A percentile compares a stretch with the other conserved stretches of the same genome.
Conservation (phyloP, 495 filamentous ascomycete species). For the Penicillium samsonianum region DNA sequence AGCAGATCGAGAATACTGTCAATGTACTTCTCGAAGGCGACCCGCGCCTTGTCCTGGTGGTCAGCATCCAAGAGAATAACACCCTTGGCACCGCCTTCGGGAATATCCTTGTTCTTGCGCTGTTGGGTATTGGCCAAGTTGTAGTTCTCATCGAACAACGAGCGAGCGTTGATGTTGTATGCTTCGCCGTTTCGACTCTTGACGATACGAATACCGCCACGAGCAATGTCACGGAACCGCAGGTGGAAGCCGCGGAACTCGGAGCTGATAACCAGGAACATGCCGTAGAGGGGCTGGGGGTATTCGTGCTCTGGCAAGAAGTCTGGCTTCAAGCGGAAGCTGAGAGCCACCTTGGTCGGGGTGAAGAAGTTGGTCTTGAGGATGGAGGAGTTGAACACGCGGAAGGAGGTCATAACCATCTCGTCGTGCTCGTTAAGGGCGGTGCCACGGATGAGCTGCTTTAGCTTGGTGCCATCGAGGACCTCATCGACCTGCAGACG, state of each 20-base stretch:
- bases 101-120: constrained; percentile 99
- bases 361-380: constrained; percentile 99
- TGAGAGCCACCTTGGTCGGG: constrained; percentile 95
- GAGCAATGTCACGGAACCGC: constrained; percentile 94
- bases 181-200: constrained; percentile 94
- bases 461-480: constrained; percentile 74
- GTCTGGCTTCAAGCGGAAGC: constrained; percentile 86
- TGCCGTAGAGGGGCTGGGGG: constrained; percentile 89
- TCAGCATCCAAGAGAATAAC: constrained; percentile 92
- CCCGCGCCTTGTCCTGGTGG: constrained; percentile 86
- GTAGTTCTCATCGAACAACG: constrained; percentile 97
- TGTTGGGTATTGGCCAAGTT: constrained; percentile 97
- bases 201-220: constrained; percentile 97
- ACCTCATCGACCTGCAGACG: constrained; percentile 72
- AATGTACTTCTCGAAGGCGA: constrained; percentile 99
- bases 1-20: constrained; percentile 96
- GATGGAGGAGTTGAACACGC: constrained; percentile 85
- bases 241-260: constrained; percentile 98
- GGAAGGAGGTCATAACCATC: constrained; percentile 98
- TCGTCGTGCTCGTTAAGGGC: constrained; percentile 93
- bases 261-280: constrained; percentile 97
- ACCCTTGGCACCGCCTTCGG: constrained; percentile 98
- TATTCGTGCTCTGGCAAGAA: constrained; percentile 94
- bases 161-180: constrained; percentile 93
- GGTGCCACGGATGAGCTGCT: constrained; percentile 76